phyloP scores from a whole-genome alignment of 2,329 filamentous ascomycete species.

The Aureobasidium musti region DNA sequence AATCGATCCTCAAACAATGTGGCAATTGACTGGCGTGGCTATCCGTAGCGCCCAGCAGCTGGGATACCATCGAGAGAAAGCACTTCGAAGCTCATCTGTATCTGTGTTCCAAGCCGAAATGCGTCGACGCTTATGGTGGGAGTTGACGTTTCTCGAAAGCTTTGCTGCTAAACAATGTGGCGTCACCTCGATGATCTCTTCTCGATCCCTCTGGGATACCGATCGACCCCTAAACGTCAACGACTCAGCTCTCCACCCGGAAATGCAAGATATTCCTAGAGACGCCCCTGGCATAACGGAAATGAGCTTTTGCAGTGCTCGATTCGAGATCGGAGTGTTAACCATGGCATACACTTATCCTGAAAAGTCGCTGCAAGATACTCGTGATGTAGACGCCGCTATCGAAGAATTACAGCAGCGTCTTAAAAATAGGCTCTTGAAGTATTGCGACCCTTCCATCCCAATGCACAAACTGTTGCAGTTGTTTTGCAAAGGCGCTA shows the following conservation, averaged over 20 bases:
- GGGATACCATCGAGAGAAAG: conserved; percentile 62
- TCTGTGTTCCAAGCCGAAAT: conserved; percentile 60
- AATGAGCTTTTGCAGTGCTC: conserved; percentile 49
- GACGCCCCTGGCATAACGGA: conserved; percentile 58
- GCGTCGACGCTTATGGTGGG: conserved; percentile 62
- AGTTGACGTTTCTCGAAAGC: conserved; percentile 61
- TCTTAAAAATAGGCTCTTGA: conserved; percentile 48
- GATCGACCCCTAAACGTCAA: conserved; percentile 43
- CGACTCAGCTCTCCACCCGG: conserved; percentile 42
- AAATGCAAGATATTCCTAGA: conserved; percentile 51
- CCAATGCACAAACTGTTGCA: conserved; percentile 49
- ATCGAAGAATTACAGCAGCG: conserved; percentile 47
- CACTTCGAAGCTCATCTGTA: conserved; percentile 48
- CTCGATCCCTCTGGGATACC: conserved; percentile 36
- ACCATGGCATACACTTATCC: conserved; percentile 35
- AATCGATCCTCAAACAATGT: conserved; percentile 57
- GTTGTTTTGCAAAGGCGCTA: conserved; percentile 48
- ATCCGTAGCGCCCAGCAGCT: conserved; percentile 61
- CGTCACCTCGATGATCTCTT: conserved; percentile 32
- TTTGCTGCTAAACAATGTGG: conserved; percentile 39
- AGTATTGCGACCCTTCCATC: conserved; percentile 50
- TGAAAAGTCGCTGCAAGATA: conserved; percentile 1
- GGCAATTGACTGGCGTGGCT: conserved; percentile 64
- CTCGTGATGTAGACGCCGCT: conserved; percentile 33
- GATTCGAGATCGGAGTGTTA: conserved; percentile 48